phyloP scores from a whole-genome alignment of 2,329 filamentous ascomycete species.

The Pseudocercospora crystallina region DNA sequence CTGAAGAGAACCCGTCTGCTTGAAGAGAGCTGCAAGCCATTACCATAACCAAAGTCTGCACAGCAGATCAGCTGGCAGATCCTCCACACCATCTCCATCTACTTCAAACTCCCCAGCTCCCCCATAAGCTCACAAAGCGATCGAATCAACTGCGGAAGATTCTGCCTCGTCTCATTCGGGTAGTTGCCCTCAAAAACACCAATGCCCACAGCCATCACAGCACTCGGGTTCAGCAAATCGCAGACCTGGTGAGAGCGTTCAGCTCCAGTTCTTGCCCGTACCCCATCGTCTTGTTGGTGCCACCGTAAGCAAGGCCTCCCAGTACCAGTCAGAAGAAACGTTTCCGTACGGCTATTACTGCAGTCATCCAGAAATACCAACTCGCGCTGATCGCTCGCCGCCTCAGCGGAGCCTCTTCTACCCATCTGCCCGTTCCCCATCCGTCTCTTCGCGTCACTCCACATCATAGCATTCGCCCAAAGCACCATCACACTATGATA shows the following conservation, averaged over 20 bases:
- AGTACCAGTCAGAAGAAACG: conserved; percentile 14
- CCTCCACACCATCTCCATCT: background rate
- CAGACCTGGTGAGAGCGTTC: conserved; percentile 2
- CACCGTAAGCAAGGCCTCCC: conserved; percentile 20
- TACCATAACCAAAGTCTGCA: no score
- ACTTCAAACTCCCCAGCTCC: conserved; percentile 20
- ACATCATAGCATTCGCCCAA: conserved; percentile 25
- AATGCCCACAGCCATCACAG: conserved; percentile 21
- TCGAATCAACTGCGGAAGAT: conserved; percentile 24
- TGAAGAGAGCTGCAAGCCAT: no score
- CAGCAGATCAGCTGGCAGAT: no score
- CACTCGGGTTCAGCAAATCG: conserved; percentile 18
- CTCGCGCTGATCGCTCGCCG: background rate
- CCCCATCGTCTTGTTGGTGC: background rate
- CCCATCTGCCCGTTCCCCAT: conserved; percentile 7
- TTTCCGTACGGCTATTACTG: conserved; percentile 5
- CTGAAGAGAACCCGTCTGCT: no score
- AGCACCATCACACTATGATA: conserved; percentile 23
- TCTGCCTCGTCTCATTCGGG: conserved; percentile 19
- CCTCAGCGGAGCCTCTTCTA: background rate
- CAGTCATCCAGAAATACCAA: conserved; percentile 17
- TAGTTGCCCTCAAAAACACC: conserved; percentile 22
- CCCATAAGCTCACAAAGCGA: conserved; percentile 24
- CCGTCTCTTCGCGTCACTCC: conserved; percentile 11
- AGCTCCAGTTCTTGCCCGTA: background rate